Conservation (phyloP, 2,329 filamentous ascomycete species). For the Helicocarpus griseus region DNA sequence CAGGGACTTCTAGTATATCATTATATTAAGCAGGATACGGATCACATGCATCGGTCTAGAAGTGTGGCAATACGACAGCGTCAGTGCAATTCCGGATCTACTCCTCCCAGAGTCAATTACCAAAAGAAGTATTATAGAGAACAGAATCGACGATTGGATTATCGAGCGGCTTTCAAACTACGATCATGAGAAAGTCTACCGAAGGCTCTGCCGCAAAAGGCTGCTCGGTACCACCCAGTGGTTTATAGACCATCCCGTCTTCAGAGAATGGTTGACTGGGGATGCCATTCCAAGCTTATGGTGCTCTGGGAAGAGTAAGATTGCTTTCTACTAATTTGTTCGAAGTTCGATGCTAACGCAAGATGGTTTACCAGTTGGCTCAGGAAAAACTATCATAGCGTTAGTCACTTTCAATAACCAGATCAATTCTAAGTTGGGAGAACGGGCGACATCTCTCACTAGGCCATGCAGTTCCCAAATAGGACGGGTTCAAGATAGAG, state of each 20-base stretch:
- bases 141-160: not conserved
- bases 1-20: not conserved
- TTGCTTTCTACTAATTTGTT: not conserved
- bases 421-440: no score
- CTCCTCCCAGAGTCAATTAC: not conserved
- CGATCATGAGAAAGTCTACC: not conserved
- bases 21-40: not conserved
- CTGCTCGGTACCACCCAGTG: not conserved
- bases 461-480: no score
- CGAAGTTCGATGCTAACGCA: not conserved
- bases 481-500: no score
- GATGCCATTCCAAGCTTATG: not conserved
- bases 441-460: no score
- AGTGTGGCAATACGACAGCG: not conserved
- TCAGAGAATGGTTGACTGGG: not conserved
- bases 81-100: not conserved
- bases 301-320: not conserved
- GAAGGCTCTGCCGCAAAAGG: not conserved
- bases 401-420: not conserved
- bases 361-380: not conserved
- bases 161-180: not conserved
- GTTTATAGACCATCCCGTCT: not conserved
- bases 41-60: not conserved
- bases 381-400: conserved; percentile 1
- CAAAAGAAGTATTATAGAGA: not conserved